Base-by-base conservation (phyloP, 2,329 filamentous ascomycete genomes). In the Pseudogymnoascus sp. region DNA sequence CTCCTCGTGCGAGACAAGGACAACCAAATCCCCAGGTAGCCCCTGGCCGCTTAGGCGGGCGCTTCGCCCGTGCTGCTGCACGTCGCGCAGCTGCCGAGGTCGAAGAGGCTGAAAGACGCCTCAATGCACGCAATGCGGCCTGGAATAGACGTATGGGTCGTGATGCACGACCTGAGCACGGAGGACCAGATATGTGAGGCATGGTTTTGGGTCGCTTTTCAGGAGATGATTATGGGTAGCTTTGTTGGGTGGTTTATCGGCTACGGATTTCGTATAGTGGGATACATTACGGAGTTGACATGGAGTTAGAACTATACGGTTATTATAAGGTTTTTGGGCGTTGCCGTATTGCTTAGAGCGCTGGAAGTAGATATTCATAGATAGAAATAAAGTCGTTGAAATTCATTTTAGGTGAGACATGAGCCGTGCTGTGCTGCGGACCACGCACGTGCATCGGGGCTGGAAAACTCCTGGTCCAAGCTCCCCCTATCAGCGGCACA, bases 1-100 rank as follows among this genome's bases (percentile, higher is more conserved):
- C 12, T 5, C 70, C 68, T 59, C 65, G 49, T 21, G 28, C 49
- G 11, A 16, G 25, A 21, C 28, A 21, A 12, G 49, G 28, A 21
- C 49, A 43, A 25, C 28, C 18, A 23, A 61, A 61, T 14, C 36
- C 59, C 23, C 59, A 11, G 21, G 34, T 1, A 31, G 36, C 21
- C 11, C 12, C 28, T 25, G 59, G 59, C 34, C 34, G 36, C 16
- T 11, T 25, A 36, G 37, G 28, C 18, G 60, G 28, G 42, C 37
- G 37, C 21, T 46, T 36, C 28, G 37, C 40, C 8, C 37, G 28
- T 3, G 40, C 40, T 21, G 60, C 31, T 62, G 37, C 60, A 14
- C 42, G 37, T 16, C 60, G 37, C 8, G 37, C 36, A 18, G 36
- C 40, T 12, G 60, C 21, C 7, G 60, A 62, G 21, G 60, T 43